Evolutionary conservation across 331 rosid genomes (phyloP), one percentile per base, ranked within the genome.

Genomic region (Malus hybrid): DNA sequence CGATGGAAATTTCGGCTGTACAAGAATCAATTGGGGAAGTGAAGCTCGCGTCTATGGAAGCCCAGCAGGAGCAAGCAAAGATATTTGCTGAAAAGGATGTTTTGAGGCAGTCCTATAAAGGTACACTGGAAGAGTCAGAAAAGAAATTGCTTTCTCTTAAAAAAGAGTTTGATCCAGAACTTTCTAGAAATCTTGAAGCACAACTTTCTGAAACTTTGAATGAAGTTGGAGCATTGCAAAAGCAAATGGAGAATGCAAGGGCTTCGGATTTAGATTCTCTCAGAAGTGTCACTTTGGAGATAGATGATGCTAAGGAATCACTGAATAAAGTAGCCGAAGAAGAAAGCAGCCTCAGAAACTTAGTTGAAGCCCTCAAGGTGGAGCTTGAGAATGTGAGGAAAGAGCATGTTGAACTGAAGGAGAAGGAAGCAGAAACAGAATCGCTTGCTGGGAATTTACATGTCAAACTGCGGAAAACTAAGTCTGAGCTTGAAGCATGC

Each of bases 341-440:
- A 81, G 97, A 95, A 86, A 92, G 76, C 82, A 83, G 89, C 64
- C 97, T 95, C 69, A 83, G 87, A 82, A 86, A 80, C 83, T 80
- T 83, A 85, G 88, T 85, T 46, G 99, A 85, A 83, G 44, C 96
- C 75, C 91, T 92, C n/a, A 95, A 92, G 89, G 77, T 82, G 84
- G 97, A 95, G 68, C 80, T 95, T 52, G 99, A 95, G 82, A 86
- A 86, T 79, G 96, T 92, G 75, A 95, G 86, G 84, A 92, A 78
- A 83, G 96, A 95, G 80, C 99, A 88, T 84, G 59, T 86, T 62
- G 93, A 87, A 59, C 82, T 92, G 82, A 92, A 90, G 85, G 97
- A 87, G 73, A 95, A 80, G 82, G 99, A 95, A 81, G 90, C 90
- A 4, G 97, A 90, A 79, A 91, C 97, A 14, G 97, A 95, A 86